Evolutionary conservation across 495 filamentous ascomycete species (phyloP).

Genomic region (Penicillium arizonense): DNA sequence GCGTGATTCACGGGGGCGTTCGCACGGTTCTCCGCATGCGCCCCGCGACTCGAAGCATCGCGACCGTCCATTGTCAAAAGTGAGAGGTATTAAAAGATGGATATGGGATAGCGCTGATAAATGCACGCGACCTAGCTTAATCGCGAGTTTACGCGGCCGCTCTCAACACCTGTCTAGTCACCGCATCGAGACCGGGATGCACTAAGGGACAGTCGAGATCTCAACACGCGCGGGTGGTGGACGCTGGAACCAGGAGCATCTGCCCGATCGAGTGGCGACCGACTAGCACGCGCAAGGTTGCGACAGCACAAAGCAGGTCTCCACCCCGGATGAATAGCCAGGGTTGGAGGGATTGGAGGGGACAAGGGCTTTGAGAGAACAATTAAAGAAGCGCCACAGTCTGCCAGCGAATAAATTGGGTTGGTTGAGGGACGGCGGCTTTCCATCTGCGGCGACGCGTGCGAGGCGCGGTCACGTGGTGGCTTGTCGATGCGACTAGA

Average conservation of each 20-base stretch:
- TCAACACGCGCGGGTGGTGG: slow-evolving; percentile 12
- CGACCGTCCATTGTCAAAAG: slow-evolving; percentile 18
- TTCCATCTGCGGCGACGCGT: slow-evolving; percentile 34
- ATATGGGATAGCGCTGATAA: slow-evolving; percentile 1
- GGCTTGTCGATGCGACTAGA: neutral
- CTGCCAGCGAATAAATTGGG: neutral
- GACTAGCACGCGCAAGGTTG: slow-evolving; percentile 27
- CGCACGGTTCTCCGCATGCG: slow-evolving; percentile 22
- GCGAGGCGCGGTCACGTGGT: slow-evolving; percentile 40
- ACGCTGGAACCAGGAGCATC: slow-evolving; percentile 15
- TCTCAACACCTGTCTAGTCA: slow-evolving; percentile 25
- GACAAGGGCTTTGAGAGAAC: neutral
- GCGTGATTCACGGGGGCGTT: slow-evolving; percentile 14
- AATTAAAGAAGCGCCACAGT: slow-evolving; percentile 8
- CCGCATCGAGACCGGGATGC: slow-evolving; percentile 17
- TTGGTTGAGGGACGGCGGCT: slow-evolving; percentile 12
- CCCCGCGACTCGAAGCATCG: slow-evolving; percentile 17
- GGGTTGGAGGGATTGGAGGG: neutral
- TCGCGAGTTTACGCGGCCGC: slow-evolving; percentile 19
- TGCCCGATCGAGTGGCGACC: slow-evolving; percentile 28
- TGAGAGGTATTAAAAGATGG: neutral
- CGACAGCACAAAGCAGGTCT: slow-evolving; percentile 21
- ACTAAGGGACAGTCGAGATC: slow-evolving; percentile 16
- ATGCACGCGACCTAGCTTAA: slow-evolving; percentile 17
- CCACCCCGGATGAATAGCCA: neutral